Conservation (phyloP, 2,329 filamentous ascomycete genomes). For the Blastomyces silverae region DNA sequence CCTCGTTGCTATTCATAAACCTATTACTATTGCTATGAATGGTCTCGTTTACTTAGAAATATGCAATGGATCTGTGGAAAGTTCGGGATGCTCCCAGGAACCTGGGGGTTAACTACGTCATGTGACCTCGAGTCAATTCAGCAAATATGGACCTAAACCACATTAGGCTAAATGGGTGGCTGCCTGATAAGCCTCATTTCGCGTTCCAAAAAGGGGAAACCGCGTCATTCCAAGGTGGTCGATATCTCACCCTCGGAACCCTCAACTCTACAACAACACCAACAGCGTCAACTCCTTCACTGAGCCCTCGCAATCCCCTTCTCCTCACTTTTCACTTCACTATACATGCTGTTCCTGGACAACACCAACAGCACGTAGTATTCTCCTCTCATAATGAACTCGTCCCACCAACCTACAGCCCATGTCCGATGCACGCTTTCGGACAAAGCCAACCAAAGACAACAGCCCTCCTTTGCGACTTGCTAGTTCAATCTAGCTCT, state of each 20-base stretch:
- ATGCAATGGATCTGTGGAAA: too few species aligned
- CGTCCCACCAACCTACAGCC: neutral
- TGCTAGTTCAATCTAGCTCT: neutral
- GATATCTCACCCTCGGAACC: neutral
- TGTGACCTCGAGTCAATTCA: neutral
- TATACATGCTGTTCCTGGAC: neutral
- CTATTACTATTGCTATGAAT: neutral
- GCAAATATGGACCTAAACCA: neutral
- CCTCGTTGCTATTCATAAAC: neutral
- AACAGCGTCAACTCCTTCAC: neutral
- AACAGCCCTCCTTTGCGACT: neutral
- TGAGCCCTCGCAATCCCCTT: neutral
- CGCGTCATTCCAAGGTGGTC: neutral
- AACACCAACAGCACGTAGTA: constrained; percentile 2
- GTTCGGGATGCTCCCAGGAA: too few species aligned
- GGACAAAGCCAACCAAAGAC: constrained; percentile 3
- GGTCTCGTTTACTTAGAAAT: neutral
- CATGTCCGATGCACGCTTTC: neutral
- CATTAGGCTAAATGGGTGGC: constrained; percentile 5
- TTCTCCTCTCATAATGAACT: constrained; percentile 7
- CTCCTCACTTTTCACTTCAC: neutral
- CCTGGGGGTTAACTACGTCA: too few species aligned
- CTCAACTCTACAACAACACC: neutral
- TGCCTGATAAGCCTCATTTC: neutral
- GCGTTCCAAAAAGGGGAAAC: neutral